Base-by-base conservation (phyloP, 352 stramenopile species). In the Globisporangium heterothallicum region DNA sequence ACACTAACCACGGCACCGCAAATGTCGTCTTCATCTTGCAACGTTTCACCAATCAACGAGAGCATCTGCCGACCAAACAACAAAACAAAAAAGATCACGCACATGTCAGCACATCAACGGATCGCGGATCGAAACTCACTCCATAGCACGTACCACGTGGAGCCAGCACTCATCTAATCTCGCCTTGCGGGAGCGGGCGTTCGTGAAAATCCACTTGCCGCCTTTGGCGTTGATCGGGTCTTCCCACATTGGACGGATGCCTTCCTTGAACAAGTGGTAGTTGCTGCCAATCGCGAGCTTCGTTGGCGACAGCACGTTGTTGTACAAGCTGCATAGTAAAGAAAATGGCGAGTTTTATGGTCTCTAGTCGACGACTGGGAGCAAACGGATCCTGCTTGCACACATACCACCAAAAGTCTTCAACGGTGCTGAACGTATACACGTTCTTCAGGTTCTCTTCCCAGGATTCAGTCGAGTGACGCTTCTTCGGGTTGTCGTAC, bases 251-350 rank as follows among this genome's bases (percentile, higher is more conserved):
- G 96, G 96, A 49, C 94, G 81, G 40, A 98, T 91, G 42, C 95
- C 94, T 42, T 98, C 78, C 68, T 97, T 97, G 68, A 99, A 99
- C 58, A 99, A 76, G 66, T 98, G 94, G 72, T 98, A 99, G 82
- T 99, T 98, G 64, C 86, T 97, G 63, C 88, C 86, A 13, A 92
- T 72, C 42, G 84, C 72, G 30, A 98, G 77, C 63, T 95, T 84
- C 42, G 77, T 94, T 41, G 89, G 80, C 49, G 85, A 75, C 51
- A 96, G 64, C n/a, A 98, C 78, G 72, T 98, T 97, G 83, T 98
- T 98, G 78, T 96, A 98, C 43, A 93, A 57, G 56, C 82, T 89
- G 50, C 14, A 41, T 50, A 30, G 42, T 8, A 40, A 29, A 30
- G 10, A 56, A 30, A n/a, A n/a, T n/a, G n/a, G n/a, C n/a, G n/a